These are phyloP conservation scores for Protomyces arabidopsidicola DNA, from an alignment of 1,139 yeast genomes.

Conservation along the genomic window DNA sequence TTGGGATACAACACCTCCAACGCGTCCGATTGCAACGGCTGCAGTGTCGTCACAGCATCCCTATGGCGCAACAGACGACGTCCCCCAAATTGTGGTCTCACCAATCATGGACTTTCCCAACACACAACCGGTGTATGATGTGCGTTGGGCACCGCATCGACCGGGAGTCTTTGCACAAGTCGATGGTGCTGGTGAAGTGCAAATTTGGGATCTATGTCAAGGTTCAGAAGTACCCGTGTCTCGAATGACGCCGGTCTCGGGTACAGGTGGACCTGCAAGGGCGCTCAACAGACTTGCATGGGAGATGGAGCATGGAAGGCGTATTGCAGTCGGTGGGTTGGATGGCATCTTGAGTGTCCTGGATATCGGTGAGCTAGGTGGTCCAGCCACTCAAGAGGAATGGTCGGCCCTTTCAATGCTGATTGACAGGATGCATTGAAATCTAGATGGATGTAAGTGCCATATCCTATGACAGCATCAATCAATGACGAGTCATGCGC, in stretches of 20 bases:
- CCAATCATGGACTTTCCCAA: constrained; percentile 39
- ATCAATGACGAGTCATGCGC: no score
- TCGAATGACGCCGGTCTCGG: constrained; percentile 1
- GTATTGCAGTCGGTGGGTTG: constrained; percentile 42
- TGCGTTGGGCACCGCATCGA: constrained; percentile 46
- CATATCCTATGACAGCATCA: no score
- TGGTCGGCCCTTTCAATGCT: not conserved
- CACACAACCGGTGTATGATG: constrained; percentile 45
- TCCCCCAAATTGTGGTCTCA: constrained; percentile 30
- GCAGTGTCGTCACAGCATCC: not conserved
- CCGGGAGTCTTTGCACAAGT: constrained; percentile 49
- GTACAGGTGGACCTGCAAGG: not conserved
- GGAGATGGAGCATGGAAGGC: constrained; percentile 36
- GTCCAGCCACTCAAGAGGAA: constrained; percentile 4
- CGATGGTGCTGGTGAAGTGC: constrained; percentile 48
- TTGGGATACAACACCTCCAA: constrained; percentile 38
- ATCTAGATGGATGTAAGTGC: no score
- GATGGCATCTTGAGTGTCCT: constrained; percentile 40
- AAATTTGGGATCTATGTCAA: constrained; percentile 52
- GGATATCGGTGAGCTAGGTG: constrained; percentile 36
- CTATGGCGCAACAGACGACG: not conserved
- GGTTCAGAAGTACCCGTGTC: constrained; percentile 39
- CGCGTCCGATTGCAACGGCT: not conserved
- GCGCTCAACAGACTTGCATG: constrained; percentile 37
- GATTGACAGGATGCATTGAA: not conserved